phyloP scores from a whole-genome alignment of 139 green algal genomes.

The Klebsormidium nitens region DNA sequence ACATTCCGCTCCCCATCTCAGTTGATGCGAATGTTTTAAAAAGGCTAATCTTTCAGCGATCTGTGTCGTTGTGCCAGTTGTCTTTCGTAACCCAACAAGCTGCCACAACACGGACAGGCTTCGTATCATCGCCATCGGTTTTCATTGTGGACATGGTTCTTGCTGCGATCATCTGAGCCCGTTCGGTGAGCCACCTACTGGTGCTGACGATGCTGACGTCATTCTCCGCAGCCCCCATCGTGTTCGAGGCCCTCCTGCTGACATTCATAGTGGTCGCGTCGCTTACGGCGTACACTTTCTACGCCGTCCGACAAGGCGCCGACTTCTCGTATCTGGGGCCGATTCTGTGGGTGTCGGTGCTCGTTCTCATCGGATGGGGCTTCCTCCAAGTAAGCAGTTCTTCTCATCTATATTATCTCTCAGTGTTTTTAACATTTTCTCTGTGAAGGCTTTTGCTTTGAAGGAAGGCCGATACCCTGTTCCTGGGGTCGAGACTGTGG shows the following conservation, averaged over 20 bases:
- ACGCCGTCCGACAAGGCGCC: slow-evolving; percentile 48
- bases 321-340: slow-evolving; percentile 60
- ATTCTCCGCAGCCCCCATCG: slow-evolving; percentile 44
- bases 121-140: too few species aligned
- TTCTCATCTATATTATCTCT: too few species aligned
- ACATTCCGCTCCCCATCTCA: neutral
- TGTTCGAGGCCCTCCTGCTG: slow-evolving; percentile 55
- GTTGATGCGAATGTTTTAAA: slow-evolving; percentile 10
- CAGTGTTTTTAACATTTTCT: too few species aligned
- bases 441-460: too few species aligned
- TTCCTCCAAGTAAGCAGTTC: slow-evolving; percentile 65
- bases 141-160: too few species aligned
- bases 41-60: slow-evolving; percentile 15
- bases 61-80: neutral
- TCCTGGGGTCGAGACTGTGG: slow-evolving; percentile 64
- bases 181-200: too few species aligned
- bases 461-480: slow-evolving; percentile 55
- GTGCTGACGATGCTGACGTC: too few species aligned
- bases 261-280: slow-evolving; percentile 48
- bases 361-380: slow-evolving; percentile 43
- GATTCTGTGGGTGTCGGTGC: slow-evolving; percentile 55
- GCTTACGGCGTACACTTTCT: slow-evolving; percentile 63
- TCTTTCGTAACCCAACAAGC: too few species aligned
- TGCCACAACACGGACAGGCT: too few species aligned
- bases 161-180: too few species aligned